A percentile compares a stretch with the other conserved stretches of the same genome.
Conservation (phyloP, 2,329 filamentous ascomycete genomes). For the Alternaria sp. region DNA sequence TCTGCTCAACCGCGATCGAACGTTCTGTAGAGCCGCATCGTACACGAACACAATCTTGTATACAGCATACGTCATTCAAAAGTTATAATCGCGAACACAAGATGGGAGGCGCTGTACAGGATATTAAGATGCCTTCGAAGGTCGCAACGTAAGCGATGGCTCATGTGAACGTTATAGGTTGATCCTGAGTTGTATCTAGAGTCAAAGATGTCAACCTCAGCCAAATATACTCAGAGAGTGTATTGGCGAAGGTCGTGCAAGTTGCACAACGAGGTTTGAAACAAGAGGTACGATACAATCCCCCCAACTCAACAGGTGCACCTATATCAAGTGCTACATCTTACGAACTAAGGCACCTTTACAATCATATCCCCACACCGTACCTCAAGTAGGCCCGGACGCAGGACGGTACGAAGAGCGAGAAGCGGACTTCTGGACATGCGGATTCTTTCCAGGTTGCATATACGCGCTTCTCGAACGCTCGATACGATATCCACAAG, state of each 20-base stretch:
- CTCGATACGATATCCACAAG: conserved; percentile 39
- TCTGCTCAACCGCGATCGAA: background rate
- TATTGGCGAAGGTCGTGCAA: conserved; percentile 44
- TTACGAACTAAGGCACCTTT: conserved; percentile 33
- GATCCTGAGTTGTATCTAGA: conserved; percentile 11
- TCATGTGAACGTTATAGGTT: background rate
- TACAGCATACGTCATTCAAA: background rate
- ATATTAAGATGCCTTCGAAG: conserved; percentile 1
- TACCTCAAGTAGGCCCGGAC: conserved; percentile 37
- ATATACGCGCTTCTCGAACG: conserved; percentile 48
- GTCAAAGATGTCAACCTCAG: conserved; percentile 39
- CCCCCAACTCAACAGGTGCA: background rate
- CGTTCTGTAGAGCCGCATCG: background rate
- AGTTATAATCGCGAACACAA: background rate
- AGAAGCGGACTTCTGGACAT: conserved; percentile 50
- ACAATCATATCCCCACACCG: conserved; percentile 44
- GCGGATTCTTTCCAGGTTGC: conserved; percentile 48
- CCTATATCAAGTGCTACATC: background rate
- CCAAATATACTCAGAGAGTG: conserved; percentile 42
- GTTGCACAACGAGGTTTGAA: conserved; percentile 43
- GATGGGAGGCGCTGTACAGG: conserved; percentile 14
- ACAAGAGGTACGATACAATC: conserved; percentile 24
- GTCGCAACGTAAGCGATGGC: conserved; percentile 17
- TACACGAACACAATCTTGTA: background rate
- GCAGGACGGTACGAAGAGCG: conserved; percentile 45